Percentiles rank a stretch among this genome's conserved stretches.
These are phyloP conservation scores for Plasmodium yoelii DNA, from an alignment of 169 alveolate species.

Conservation along the genomic window DNA sequence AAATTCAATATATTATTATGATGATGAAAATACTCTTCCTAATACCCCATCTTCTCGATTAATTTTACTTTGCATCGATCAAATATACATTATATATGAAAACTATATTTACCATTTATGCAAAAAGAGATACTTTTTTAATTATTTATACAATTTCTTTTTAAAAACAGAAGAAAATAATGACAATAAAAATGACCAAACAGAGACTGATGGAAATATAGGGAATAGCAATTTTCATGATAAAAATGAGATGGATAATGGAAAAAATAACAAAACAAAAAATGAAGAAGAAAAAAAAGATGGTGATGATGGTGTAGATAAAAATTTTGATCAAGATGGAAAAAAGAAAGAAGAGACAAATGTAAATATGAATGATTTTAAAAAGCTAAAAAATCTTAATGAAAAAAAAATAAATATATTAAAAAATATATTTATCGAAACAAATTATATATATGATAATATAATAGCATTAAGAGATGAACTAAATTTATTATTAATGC, in stretches of 20 bases:
- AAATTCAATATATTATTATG: slow-evolving; percentile 65
- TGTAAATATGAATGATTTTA: slow-evolving; percentile 41
- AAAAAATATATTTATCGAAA: slow-evolving; percentile 52
- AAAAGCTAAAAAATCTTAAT: slow-evolving; percentile 34
- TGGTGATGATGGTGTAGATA: slow-evolving; percentile 8
- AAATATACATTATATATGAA: slow-evolving; percentile 64
- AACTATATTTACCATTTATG: slow-evolving; percentile 73
- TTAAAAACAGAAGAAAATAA: slow-evolving; percentile 10
- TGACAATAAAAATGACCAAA: slow-evolving; percentile 10
- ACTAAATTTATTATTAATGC: slow-evolving; percentile 19
- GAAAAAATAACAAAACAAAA: neutral
- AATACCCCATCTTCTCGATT: slow-evolving; percentile 71
- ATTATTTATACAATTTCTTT: slow-evolving; percentile 26
- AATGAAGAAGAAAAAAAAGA: slow-evolving; percentile 13
- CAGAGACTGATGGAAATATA: neutral
- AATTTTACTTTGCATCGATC: slow-evolving; percentile 65
- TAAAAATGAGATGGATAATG: neutral
- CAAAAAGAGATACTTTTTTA: slow-evolving; percentile 60
- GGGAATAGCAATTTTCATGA: neutral
- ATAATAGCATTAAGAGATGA: slow-evolving; percentile 59
- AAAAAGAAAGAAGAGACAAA: neutral
- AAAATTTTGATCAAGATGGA: slow-evolving; percentile 8
- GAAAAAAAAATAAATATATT: slow-evolving; percentile 22
- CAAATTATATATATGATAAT: slow-evolving; percentile 66
- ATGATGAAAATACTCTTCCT: slow-evolving; percentile 23